Conservation (phyloP, 169 alveolate genomes). For the Cryptosporidium sp. region DNA sequence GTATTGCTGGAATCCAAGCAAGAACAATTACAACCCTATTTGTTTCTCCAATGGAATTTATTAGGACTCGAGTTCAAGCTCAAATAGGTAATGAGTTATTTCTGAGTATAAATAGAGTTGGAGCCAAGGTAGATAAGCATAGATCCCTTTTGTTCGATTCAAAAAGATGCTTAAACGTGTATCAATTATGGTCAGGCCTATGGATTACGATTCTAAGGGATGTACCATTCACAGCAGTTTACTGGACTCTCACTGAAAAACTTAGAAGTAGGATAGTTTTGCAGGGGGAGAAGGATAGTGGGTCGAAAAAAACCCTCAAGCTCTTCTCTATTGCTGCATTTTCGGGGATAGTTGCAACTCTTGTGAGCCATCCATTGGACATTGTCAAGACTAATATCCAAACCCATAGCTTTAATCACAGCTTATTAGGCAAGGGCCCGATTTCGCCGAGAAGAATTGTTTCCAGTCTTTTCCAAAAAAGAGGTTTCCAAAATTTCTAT, state of each 20-base stretch:
- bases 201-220: slow-evolving; percentile 79
- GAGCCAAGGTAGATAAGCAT: neutral
- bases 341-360: slow-evolving; percentile 77
- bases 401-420: slow-evolving; percentile 74
- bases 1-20: slow-evolving; percentile 30
- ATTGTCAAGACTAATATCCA: slow-evolving; percentile 78
- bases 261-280: slow-evolving; percentile 55
- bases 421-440: slow-evolving; percentile 62
- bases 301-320: slow-evolving; percentile 57
- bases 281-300: slow-evolving; percentile 40
- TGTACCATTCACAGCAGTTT: slow-evolving; percentile 78
- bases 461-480: slow-evolving; percentile 47
- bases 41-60: slow-evolving; percentile 36
- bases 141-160: neutral
- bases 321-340: slow-evolving; percentile 77
- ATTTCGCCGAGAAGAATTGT: neutral
- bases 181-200: slow-evolving; percentile 31
- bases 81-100: slow-evolving; percentile 21
- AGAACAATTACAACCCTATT: slow-evolving; percentile 21
- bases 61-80: slow-evolving; percentile 23
- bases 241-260: slow-evolving; percentile 78
- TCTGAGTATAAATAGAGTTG: neutral
- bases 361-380: slow-evolving; percentile 78
- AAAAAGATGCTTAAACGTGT: neutral
- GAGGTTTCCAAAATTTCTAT: slow-evolving; percentile 74